Evolutionary conservation across 192 early-diverging fungal species (phyloP).

Genomic region (Coemansia sp.): DNA sequence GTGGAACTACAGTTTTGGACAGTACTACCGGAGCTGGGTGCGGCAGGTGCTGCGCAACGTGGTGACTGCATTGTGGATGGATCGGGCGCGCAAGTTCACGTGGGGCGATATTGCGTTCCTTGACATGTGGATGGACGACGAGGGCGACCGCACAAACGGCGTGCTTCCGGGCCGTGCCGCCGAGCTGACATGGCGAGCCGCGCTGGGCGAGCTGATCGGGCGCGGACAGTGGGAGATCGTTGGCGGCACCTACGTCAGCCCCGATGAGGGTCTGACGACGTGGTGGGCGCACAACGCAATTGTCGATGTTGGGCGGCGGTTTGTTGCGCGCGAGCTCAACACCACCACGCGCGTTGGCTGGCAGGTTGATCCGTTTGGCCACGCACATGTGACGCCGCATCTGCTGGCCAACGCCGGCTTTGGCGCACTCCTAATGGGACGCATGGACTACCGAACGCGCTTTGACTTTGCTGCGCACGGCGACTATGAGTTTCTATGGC

Average conservation of each 20-base stretch:
- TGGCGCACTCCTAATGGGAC: constrained; percentile 29
- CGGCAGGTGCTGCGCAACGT: constrained; percentile 33
- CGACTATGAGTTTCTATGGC: constrained; percentile 44
- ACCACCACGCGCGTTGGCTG: constrained; percentile 23
- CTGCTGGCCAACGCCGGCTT: constrained; percentile 40
- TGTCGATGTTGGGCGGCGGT: constrained; percentile 37
- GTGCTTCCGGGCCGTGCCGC: background rate
- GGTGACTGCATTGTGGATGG: constrained; percentile 22
- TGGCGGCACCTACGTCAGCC: constrained; percentile 47
- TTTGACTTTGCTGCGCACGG: constrained; percentile 20
- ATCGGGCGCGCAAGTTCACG: constrained; percentile 31
- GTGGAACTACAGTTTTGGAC: constrained; percentile 49
- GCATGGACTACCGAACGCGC: constrained; percentile 42
- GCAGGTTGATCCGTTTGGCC: constrained; percentile 54
- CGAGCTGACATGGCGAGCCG: constrained; percentile 34
- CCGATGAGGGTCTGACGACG: constrained; percentile 49
- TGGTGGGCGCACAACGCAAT: constrained; percentile 52
- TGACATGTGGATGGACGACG: constrained; percentile 46
- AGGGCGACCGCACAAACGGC: constrained; percentile 22
- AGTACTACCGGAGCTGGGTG: constrained; percentile 39
- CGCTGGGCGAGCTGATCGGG: constrained; percentile 18
- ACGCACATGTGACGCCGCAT: constrained; percentile 25
- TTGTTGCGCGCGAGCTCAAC: constrained; percentile 25
- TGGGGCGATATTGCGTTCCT: constrained; percentile 53
- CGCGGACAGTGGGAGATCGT: constrained; percentile 36